Conservation (phyloP, 163 green algal genomes). For the Scenedesmus sp. region DNA sequence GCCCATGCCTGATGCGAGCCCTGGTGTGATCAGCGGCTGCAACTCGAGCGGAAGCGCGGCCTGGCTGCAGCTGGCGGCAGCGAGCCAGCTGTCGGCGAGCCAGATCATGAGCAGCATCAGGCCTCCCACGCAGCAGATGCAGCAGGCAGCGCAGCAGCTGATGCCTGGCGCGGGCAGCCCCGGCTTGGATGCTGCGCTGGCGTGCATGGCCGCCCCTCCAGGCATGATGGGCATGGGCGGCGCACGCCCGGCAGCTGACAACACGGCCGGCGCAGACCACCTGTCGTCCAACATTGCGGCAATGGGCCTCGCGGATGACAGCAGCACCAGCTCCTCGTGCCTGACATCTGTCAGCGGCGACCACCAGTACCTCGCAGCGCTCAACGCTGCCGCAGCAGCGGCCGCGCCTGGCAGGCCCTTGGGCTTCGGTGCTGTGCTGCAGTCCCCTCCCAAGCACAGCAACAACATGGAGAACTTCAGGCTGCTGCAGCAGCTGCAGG, state of each 20-base stretch:
- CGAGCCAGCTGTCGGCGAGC: slow-evolving; percentile 23
- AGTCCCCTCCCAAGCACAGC: neutral
- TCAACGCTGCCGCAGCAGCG: slow-evolving; percentile 11
- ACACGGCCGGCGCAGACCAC: neutral
- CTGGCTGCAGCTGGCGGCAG: slow-evolving; percentile 32
- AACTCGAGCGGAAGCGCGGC: neutral
- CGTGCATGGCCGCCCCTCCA: neutral
- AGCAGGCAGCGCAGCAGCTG: neutral
- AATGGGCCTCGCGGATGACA: slow-evolving; percentile 28
- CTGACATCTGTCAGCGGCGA: neutral
- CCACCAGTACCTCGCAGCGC: slow-evolving; percentile 34
- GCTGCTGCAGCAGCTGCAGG: slow-evolving; percentile 33
- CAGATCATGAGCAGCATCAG: slow-evolving; percentile 37
- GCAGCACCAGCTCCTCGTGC: slow-evolving; percentile 32
- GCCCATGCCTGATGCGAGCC: neutral
- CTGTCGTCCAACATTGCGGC: neutral
- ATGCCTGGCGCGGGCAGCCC: neutral
- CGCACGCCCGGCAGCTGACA: neutral
- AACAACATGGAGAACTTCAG: neutral
- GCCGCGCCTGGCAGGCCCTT: neutral
- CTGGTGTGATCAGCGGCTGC: neutral
- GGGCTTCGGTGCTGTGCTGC: neutral
- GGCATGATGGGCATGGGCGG: neutral
- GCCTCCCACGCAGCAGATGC: neutral
- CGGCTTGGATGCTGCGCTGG: neutral